Percentiles rank a stretch among this genome's conserved stretches.
These are phyloP conservation scores for Globisporangium barbulae DNA, from an alignment of 352 stramenopile species.

Conservation along the genomic window DNA sequence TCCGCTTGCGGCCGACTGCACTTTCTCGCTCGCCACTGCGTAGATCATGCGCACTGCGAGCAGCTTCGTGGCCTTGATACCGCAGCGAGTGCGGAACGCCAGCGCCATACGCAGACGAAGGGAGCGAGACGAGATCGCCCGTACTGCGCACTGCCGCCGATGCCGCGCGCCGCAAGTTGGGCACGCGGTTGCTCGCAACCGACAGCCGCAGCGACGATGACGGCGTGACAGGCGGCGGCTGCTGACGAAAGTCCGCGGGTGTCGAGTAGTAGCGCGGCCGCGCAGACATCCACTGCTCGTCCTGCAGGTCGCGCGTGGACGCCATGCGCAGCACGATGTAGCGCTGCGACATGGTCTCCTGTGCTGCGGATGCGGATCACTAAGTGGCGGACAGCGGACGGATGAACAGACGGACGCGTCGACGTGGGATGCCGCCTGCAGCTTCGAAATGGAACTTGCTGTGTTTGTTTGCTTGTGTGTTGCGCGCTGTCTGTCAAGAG, in stretches of 20 bases:
- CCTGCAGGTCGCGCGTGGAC: conserved; percentile 31
- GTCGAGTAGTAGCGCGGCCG: conserved; percentile 21
- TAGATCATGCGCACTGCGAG: not conserved
- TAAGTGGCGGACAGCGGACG: not conserved
- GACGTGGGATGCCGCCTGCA: no score
- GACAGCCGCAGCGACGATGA: not conserved
- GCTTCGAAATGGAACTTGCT: no score
- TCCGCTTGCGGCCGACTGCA: not conserved
- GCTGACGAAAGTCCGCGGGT: conserved; percentile 10
- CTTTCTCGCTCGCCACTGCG: not conserved
- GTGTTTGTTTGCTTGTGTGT: no score
- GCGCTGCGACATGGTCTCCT: conserved; percentile 31
- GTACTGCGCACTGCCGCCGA: conserved; percentile 12
- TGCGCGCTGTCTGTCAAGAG: no score
- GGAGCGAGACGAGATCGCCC: conserved; percentile 10
- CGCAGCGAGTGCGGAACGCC: conserved; percentile 2
- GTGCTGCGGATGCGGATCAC: not conserved
- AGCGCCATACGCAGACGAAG: not conserved
- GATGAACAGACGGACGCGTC: not conserved
- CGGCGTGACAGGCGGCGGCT: not conserved
- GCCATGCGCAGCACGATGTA: conserved; percentile 50
- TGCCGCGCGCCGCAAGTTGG: conserved; percentile 7
- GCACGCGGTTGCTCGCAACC: conserved; percentile 13
- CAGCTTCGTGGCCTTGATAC: conserved; percentile 1
- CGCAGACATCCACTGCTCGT: conserved; percentile 14